Base-by-base conservation (phyloP, 1,284 basidiomycete genomes). In the Coriolopsis trogii region DNA sequence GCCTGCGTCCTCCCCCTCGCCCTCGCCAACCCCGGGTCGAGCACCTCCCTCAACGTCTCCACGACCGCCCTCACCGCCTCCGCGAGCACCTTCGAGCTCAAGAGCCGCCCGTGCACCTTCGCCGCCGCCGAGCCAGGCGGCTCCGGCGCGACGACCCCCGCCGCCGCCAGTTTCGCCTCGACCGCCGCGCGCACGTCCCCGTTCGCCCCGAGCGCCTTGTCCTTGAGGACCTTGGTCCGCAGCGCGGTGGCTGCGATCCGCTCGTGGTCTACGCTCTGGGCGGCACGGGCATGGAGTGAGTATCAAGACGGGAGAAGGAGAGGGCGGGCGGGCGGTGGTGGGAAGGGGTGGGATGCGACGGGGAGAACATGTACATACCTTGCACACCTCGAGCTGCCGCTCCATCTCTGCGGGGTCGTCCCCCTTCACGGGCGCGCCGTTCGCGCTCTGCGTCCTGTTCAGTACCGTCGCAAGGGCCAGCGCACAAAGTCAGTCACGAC, bases 31-130 rank as follows among this genome's bases (percentile, higher is more conserved):
- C 62, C 62, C 25, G 77, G 78, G 40, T 76, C 66, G 9, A 86
- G 49, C 33, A 81, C 58, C 20, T 67, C 62, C 56, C 70, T 72
- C 8, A 91, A 62, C 52, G 77, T 73, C 8, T 78, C 73, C 0
- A 94, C 65, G 15, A 81, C 78, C 18, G 66, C 63, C 15, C 73
- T 72, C 3, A 92, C 75, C 56, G 82, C 82, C 12, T 79, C 75
- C 0, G 91, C 86, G 10, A 94, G 74, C 16, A 78, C 69, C 67
- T 91, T 94, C 2, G 88, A 88, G 62, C 90, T 93, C 37, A 89
- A 74, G 21, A 95, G 71, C 24, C 89, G 82, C 51, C 80, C 85
- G 61, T 90, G 85, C 1, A 89, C 81, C 68, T 89, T 90, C 6
- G 78, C 76, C 15, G 71, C 63, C 2, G 77, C 68, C 20, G 78